Evolutionary conservation across 2,329 filamentous ascomycete species (phyloP), one percentile per base, ranked within the genome.

Genomic region (Grosmannia huntii): DNA sequence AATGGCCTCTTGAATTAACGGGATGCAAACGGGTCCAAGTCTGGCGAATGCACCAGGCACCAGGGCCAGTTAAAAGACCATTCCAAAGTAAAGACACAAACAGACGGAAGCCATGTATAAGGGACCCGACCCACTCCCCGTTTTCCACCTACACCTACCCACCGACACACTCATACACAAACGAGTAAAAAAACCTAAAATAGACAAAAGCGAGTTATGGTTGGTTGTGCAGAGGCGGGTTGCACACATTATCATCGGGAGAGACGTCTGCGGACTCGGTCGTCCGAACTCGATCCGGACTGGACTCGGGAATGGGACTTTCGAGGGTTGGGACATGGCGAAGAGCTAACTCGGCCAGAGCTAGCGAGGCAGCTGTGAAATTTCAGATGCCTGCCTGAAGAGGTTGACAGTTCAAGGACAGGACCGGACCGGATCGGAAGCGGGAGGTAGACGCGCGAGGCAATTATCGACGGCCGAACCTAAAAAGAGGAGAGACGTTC

Each of bases 391-490:
- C 23, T 38, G 52, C 21, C 23, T 12, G 52, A 38, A 25, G 50
- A 53, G 31, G 51, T 27, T 27, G 52, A 36, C 19, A 14, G 33
- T 38, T 21, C 21, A 12, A 23, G 50, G 3, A 44, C 27, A n/a
- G 19, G 21, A 33, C 52, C 41, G 28, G 33, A 44, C 52, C 52
- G 52, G 48, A 50, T 16, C 14, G 48, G 23, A 50, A 28, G 48
- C 23, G 28, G 31, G 27, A 36, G 44, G 41, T 33, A 53, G 46
- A 28, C 25, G 48, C 25, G 48, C 48, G 14, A 25, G 48, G 48
- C 48, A 68, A 68, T 84, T 90, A 95, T 87, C 90, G 89, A 77
- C 90, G 88, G 79, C 90, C 89, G 86, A 95, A 95, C 86, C 90
- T 95, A 88, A 79, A 87, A 83, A 79, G 87, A 83, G 74, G 81